These are phyloP conservation scores for Metschnikowia aberdeeniae DNA, from an alignment of 805 yeast species.

Conservation along the genomic window DNA sequence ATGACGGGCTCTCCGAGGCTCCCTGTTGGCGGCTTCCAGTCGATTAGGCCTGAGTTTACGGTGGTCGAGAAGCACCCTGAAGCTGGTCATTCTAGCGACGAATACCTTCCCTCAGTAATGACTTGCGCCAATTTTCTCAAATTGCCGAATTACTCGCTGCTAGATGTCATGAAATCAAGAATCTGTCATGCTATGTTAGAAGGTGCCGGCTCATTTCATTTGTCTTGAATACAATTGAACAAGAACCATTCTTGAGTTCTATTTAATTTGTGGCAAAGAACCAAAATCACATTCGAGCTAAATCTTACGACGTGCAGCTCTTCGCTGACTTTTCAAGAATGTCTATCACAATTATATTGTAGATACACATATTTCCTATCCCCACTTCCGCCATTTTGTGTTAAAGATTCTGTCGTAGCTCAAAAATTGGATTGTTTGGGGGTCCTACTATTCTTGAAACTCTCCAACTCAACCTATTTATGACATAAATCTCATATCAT, in stretches of 20 bases:
- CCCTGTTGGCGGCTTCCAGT: constrained; percentile 91
- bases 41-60: constrained; percentile 76
- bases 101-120: constrained; percentile 93
- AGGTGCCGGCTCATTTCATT: constrained; percentile 82
- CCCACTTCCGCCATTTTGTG: too few species aligned
- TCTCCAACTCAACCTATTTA: too few species aligned
- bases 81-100: constrained; percentile 62
- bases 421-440: too few species aligned
- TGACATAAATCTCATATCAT: too few species aligned
- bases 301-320: too few species aligned
- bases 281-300: too few species aligned
- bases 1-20: constrained; percentile 89
- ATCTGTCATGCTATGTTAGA: constrained; percentile 72
- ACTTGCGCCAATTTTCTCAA: constrained; percentile 95
- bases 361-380: too few species aligned
- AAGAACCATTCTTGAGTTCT: too few species aligned
- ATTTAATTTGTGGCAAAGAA: too few species aligned
- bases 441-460: neutral
- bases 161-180: constrained; percentile 54
- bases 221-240: constrained; percentile 45
- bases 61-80: constrained; percentile 85
- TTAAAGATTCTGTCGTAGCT: too few species aligned
- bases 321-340: too few species aligned
- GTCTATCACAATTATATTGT: too few species aligned
- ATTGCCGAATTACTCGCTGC: constrained; percentile 73